These are phyloP conservation scores for Acacia crassicarpa DNA, from an alignment of 306 rosid species.

Conservation along the genomic window DNA sequence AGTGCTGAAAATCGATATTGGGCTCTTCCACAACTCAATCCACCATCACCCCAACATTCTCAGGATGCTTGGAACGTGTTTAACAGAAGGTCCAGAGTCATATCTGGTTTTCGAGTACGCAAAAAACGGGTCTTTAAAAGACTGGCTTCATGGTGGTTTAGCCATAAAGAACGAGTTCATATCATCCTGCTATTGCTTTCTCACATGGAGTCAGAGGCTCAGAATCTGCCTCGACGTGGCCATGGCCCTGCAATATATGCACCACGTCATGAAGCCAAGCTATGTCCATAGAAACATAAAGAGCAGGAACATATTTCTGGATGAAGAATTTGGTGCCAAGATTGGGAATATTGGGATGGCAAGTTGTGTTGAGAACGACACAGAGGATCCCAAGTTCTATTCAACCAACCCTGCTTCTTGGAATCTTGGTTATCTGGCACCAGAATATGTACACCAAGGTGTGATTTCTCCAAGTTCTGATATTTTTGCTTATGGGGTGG, in stretches of 20 bases:
- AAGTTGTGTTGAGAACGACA: constrained; percentile 41
- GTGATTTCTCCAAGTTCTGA: constrained; percentile 49
- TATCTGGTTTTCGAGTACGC: constrained; percentile 79
- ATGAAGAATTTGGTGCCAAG: constrained; percentile 68
- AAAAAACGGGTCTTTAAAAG: constrained; percentile 81
- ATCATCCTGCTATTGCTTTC: constrained; percentile 85
- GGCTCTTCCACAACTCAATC: constrained; percentile 53
- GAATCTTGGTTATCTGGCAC: constrained; percentile 54
- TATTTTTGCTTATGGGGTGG: constrained; percentile 58
- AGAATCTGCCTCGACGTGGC: constrained; percentile 83
- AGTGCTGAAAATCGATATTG: constrained; percentile 52
- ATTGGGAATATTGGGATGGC: constrained; percentile 65
- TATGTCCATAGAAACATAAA: constrained; percentile 57
- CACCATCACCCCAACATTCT: constrained; percentile 85
- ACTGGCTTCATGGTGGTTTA: constrained; percentile 95
- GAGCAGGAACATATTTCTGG: constrained; percentile 61
- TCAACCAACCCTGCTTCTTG: constrained; percentile 44
- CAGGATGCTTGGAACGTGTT: constrained; percentile 62
- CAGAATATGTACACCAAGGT: constrained; percentile 58
- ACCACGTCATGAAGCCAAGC: constrained; percentile 58
- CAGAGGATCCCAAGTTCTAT: constrained; percentile 32
- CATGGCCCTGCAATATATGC: constrained; percentile 58
- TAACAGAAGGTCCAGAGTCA: constrained; percentile 55
- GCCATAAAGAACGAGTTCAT: constrained; percentile 96
- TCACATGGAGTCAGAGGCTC: constrained; percentile 87